phyloP scores from a whole-genome alignment of 345 rosid species.

The Jatropha curcas region DNA sequence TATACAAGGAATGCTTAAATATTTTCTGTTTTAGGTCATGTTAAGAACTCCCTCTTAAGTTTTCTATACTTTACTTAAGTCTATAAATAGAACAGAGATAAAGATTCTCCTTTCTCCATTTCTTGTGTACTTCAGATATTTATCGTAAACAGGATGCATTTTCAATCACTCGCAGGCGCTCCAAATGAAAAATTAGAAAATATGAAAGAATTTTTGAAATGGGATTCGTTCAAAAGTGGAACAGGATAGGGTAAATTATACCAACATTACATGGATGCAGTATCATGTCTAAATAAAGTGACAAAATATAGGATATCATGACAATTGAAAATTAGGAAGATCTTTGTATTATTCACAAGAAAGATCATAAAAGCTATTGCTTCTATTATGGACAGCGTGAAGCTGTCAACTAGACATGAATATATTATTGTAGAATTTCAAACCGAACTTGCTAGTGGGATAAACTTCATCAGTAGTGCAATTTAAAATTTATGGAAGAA shows the following conservation, averaged over 20 bases:
- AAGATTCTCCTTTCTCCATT: background rate
- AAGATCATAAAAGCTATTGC: background rate
- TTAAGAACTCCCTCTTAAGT: too few relatives aligned
- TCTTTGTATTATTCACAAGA: background rate
- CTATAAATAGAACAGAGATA: background rate
- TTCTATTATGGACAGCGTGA: background rate
- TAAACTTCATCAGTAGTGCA: background rate
- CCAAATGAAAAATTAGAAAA: background rate
- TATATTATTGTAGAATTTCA: background rate
- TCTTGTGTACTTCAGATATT: background rate
- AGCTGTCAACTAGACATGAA: background rate
- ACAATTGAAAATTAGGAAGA: conserved; percentile 1
- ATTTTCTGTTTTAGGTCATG: background rate
- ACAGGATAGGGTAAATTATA: background rate
- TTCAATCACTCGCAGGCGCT: background rate
- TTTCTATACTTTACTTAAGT: too few relatives aligned
- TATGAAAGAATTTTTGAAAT: background rate
- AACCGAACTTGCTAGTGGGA: conserved; percentile 6
- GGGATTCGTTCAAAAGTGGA: background rate
- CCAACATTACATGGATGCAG: background rate
- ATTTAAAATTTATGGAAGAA: background rate
- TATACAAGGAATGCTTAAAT: background rate
- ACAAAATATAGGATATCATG: conserved; percentile 3
- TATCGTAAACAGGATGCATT: background rate
- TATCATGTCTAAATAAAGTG: background rate